Evolutionary conservation across 2,329 filamentous ascomycete genomes (phyloP), one percentile per base, ranked within the genome.

Genomic region (Ambrosiella xylebori): DNA sequence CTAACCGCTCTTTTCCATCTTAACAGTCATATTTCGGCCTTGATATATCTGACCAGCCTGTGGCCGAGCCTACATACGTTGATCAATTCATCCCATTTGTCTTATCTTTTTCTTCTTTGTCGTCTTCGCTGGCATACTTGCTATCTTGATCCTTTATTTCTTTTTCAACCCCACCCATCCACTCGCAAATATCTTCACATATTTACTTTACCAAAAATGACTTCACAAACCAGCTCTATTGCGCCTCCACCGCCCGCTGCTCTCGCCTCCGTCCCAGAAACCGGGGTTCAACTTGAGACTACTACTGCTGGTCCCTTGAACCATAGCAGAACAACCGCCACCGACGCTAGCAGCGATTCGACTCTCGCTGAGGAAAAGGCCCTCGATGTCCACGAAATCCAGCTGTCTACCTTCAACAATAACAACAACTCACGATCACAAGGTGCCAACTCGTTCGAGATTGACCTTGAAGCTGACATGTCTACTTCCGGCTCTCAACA

Each of bases 391-490:
- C 63, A 63, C 71, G 69, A 62, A 70, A 70, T 60, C 65, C 72
- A 19, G 74, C 74, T 0, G 74, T 74, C 1, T 68, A 70, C 45
- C 67, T 68, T 45, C 69, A 66, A 47, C 64, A 66, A 59, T 35
- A 40, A 45, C 44, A 77, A 44, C 69, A 66, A 40, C 64, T 36
- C 15, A 27, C 49, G 8, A n/a, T 1, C 35, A 7, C 66, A 59
- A n/a, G 37, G 45, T 38, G 3, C 44, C 44, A 77, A 78, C 63
- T 76, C 77, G 19, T 81, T 80, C 64, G 78, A 81, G 56, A 75
- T 75, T 4, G 78, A 81, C 62, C 70, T 81, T 54, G 78, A 81
- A 65, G 77, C 76, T 40, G 73, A 76, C 68, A 66, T 74, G 50
- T 69, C 74, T n/a, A 51, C 45, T 17, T n/a, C 51, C 35, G 53